Conservation (phyloP, 78 protist genomes). For the Dictyostelium capitatum region DNA sequence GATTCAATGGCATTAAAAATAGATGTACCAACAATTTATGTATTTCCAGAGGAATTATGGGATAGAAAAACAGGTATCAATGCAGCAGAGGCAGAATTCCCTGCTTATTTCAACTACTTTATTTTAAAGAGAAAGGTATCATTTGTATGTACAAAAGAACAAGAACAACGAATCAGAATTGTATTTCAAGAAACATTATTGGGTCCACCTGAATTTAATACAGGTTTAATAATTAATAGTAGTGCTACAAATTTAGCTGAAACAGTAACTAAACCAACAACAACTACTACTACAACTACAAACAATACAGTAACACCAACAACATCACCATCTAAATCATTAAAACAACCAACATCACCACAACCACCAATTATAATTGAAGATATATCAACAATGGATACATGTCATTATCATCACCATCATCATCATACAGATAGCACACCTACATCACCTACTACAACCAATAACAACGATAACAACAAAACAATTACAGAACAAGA, state of each 20-base stretch:
- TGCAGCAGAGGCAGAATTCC: conserved; percentile 85
- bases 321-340: not conserved
- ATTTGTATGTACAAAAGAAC: conserved; percentile 60
- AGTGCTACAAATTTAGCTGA: not conserved
- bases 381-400: conserved; percentile 4
- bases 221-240: not conserved
- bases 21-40: conserved; percentile 75
- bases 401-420: conserved; percentile 3
- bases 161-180: conserved; percentile 45
- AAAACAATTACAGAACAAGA: not conserved
- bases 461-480: not conserved
- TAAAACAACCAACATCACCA: not conserved
- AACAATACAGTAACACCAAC: not conserved
- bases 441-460: not conserved
- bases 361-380: conserved; percentile 1
- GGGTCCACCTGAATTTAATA: conserved; percentile 63
- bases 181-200: conserved; percentile 84
- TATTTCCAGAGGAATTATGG: conserved; percentile 75
- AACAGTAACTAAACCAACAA: not conserved
- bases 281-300: not conserved
- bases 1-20: conserved; percentile 82
- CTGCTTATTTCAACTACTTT: conserved; percentile 80
- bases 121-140: conserved; percentile 62
- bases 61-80: conserved; percentile 72
- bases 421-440: not conserved